These are phyloP conservation scores for Phyllosticta citribraziliensis DNA, from an alignment of 2,329 filamentous ascomycete genomes.

Conservation along the genomic window DNA sequence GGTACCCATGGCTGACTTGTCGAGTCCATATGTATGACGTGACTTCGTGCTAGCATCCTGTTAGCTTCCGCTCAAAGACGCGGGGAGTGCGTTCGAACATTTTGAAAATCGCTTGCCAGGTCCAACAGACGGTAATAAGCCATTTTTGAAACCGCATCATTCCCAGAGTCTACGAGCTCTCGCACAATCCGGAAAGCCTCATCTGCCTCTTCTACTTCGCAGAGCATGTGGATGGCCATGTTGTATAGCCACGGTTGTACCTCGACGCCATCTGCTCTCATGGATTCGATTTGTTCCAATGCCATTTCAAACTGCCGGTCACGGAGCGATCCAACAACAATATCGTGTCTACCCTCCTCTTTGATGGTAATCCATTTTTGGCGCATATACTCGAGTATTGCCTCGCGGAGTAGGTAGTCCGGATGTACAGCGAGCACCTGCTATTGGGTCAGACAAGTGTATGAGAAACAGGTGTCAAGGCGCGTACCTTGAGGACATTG, in stretches of 20 bases:
- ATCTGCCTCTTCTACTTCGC: constrained; percentile 62
- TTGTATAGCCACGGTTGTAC: constrained; percentile 69
- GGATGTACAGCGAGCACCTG: constrained; percentile 67
- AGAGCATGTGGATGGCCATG: constrained; percentile 64
- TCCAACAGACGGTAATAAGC: constrained; percentile 69
- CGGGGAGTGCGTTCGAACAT: constrained; percentile 32
- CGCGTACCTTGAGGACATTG: constrained; percentile 54
- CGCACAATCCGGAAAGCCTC: constrained; percentile 63
- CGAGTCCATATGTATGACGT: constrained; percentile 63
- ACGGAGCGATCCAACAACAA: constrained; percentile 65
- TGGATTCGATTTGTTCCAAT: constrained; percentile 55
- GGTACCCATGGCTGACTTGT: constrained; percentile 48
- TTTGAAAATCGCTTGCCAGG: constrained; percentile 53
- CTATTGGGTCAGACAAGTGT: neutral
- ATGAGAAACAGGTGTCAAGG: neutral
- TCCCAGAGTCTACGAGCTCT: neutral
- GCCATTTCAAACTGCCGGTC: constrained; percentile 79
- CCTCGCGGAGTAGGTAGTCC: constrained; percentile 65
- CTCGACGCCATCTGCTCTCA: constrained; percentile 47
- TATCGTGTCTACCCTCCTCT: constrained; percentile 52
- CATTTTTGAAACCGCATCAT: constrained; percentile 13
- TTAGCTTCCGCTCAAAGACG: neutral
- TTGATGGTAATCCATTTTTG: constrained; percentile 59
- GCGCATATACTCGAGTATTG: constrained; percentile 65
- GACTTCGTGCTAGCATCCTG: constrained; percentile 45